phyloP scores from a whole-genome alignment of 2,329 filamentous ascomycete species.

The Pseudonectria buxi region DNA sequence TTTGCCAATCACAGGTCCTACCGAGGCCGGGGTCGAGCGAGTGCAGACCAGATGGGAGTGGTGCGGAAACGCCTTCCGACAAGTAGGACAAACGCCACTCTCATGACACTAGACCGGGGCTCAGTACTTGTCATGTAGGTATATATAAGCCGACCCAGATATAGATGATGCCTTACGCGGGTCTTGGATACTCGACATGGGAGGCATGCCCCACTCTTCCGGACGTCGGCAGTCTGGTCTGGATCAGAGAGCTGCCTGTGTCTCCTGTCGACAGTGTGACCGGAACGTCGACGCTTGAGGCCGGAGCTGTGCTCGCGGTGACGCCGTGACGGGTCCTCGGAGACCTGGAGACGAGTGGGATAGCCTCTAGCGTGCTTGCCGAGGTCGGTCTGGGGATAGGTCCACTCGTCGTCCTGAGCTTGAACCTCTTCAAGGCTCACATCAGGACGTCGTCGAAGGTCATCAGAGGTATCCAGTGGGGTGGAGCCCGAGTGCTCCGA shows the following conservation, averaged over 20 bases:
- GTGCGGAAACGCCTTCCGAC: conserved; percentile 34
- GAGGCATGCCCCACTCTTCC: conserved; percentile 41
- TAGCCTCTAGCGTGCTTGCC: conserved; percentile 27
- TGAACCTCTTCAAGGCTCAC: conserved; percentile 29
- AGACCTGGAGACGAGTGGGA: conserved; percentile 26
- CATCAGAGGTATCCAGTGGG: conserved; percentile 25
- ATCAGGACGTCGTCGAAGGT: conserved; percentile 23
- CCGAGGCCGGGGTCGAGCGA: conserved; percentile 30
- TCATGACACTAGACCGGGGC: conserved; percentile 30
- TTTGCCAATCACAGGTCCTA: conserved; percentile 32
- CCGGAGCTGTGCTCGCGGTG: conserved; percentile 19
- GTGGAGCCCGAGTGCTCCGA: conserved; percentile 33
- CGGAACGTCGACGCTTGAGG: conserved; percentile 31
- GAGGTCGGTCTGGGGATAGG: conserved; percentile 30
- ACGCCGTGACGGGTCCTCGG: conserved; percentile 20
- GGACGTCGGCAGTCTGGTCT: conserved; percentile 42
- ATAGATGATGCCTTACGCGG: conserved; percentile 32
- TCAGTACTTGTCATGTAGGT: conserved; percentile 18
- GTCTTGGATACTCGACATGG: conserved; percentile 43
- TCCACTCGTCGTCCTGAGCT: conserved; percentile 35
- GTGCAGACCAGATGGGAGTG: conserved; percentile 35
- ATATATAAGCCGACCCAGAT: conserved; percentile 8
- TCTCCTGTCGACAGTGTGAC: conserved; percentile 28
- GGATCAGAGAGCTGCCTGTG: conserved; percentile 32
- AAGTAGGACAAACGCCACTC: conserved; percentile 35